phyloP scores from a whole-genome alignment of 768 basidiomycete genomes.

The Pulveroboletus frians region DNA sequence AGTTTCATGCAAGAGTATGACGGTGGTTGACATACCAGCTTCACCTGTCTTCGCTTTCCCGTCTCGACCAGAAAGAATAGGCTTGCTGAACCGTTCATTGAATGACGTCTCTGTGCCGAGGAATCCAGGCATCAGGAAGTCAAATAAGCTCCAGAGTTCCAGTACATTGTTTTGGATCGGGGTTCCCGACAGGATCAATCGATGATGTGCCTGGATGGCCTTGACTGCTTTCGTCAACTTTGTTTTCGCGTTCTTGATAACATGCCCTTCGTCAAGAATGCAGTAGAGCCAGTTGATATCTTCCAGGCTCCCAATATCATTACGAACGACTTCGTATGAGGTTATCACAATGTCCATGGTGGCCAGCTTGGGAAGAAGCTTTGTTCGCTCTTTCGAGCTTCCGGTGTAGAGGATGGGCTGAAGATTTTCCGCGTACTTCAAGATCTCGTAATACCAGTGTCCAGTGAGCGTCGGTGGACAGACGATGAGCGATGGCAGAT shows the following conservation, averaged over 20 bases:
- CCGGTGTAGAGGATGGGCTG: slow-evolving; percentile 87
- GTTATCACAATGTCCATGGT: slow-evolving; percentile 90
- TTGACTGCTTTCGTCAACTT: slow-evolving; percentile 97
- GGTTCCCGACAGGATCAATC: slow-evolving; percentile 92
- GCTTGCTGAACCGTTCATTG: slow-evolving; percentile 93
- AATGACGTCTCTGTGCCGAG: slow-evolving; percentile 93
- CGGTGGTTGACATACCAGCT: slow-evolving; percentile 61
- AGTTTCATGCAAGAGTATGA: neutral
- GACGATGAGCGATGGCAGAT: slow-evolving; percentile 89
- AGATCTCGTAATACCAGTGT: slow-evolving; percentile 98
- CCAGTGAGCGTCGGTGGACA: slow-evolving; percentile 98
- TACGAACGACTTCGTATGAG: slow-evolving; percentile 96
- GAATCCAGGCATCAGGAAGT: slow-evolving; percentile 99
- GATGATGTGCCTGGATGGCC: slow-evolving; percentile 81
- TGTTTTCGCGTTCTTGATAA: slow-evolving; percentile 98
- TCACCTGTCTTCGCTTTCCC: slow-evolving; percentile 93
- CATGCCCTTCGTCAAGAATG: slow-evolving; percentile 95
- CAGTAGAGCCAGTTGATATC: slow-evolving; percentile 88
- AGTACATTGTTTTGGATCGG: slow-evolving; percentile 99
- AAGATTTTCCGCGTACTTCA: slow-evolving; percentile 84
- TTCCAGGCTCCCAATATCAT: slow-evolving; percentile 77
- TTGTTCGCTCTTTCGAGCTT: slow-evolving; percentile 72
- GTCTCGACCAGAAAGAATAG: slow-evolving; percentile 90
- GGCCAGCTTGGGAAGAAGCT: slow-evolving; percentile 58
- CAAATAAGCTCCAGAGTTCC: slow-evolving; percentile 97